Percentiles rank a stretch among this genome's conserved stretches.
These are phyloP conservation scores for Pseudotsuga menziesii DNA, from an alignment of 75 land plant species.

Conservation along the genomic window DNA sequence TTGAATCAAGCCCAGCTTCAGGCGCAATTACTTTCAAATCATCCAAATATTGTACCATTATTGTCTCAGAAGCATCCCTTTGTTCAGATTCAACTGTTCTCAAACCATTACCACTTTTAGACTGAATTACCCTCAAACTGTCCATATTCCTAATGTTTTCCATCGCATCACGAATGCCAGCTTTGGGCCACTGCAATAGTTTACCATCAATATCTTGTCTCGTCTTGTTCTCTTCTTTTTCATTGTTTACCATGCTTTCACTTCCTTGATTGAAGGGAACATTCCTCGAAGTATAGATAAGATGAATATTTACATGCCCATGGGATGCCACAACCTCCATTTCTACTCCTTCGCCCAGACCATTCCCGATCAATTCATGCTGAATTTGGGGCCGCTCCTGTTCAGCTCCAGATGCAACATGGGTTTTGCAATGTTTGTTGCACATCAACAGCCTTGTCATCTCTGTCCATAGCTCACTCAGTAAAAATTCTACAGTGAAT, in stretches of 20 bases:
- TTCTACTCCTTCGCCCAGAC: not conserved
- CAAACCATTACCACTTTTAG: not conserved
- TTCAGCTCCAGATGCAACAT: no score
- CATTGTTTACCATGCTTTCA: not conserved
- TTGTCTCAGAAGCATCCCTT: not conserved
- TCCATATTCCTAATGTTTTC: not conserved
- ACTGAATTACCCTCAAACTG: not conserved
- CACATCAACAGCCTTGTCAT: no score
- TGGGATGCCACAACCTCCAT: slow-evolving; percentile 2
- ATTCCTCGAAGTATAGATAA: not conserved
- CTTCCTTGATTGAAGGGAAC: not conserved
- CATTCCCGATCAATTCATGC: not conserved
- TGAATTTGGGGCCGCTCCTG: not conserved
- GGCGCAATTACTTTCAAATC: not conserved
- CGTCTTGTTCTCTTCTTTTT: not conserved
- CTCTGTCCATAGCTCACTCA: no score
- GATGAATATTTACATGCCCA: not conserved
- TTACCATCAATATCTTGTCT: not conserved
- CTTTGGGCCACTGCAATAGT: not conserved
- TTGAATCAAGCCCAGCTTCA: not conserved
- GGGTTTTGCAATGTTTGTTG: no score
- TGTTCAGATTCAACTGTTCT: not conserved
- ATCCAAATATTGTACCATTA: not conserved
- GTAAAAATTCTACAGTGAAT: no score
- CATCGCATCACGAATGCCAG: not conserved